Base-by-base conservation (phyloP, 352 stramenopile genomes). In the Phytophthora cactorum region DNA sequence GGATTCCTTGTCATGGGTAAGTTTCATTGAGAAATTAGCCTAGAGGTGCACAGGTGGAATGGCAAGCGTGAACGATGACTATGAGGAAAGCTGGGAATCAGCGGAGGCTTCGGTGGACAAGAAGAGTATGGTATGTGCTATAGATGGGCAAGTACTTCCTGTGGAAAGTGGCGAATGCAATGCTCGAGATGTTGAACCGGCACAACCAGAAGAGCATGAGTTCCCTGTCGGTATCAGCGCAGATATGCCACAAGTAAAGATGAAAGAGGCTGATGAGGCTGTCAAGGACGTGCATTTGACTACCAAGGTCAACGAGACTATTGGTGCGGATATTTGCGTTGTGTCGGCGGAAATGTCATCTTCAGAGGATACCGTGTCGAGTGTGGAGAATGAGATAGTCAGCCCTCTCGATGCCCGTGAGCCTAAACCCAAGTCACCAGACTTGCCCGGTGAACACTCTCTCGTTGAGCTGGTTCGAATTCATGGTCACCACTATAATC, bases 21-120 rank as follows among this genome's bases (percentile, higher is more conserved):
- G 7, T 6, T 49, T 8, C 53, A 63, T 64, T 68, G 12, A 41
- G 12, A 46, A 17, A 32, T 63, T 58, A n/a, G 28, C 22, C 9
- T 1, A 51, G 27, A n/a, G 31, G 8, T 4, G 41, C 17, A 29
- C 28, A 17, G 43, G 10, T 25, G 36, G 31, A 12, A 68, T 74
- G 57, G 12, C 46, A 4, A 70, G 63, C 36, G 54, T 39, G 4
- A 45, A 7, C 31, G 71, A 29, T 6, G 52, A 68, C 4, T 70
- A 78, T 46, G 56, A 73, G 25, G 68, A 72, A 27, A 67, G 66
- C 46, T 66, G 56, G 46, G 66, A 66, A n/a, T 44, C 44, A 31
- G 60, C 60, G 8, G 54, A 71, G 28, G 27, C 38, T 47, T 72
- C 52, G 17, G 29, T 72, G 6, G 22, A 4, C 25, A 68, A 68